Conservation (phyloP, 371 early-diverging fungal species). For the Dinochytrium kinnereticum region DNA sequence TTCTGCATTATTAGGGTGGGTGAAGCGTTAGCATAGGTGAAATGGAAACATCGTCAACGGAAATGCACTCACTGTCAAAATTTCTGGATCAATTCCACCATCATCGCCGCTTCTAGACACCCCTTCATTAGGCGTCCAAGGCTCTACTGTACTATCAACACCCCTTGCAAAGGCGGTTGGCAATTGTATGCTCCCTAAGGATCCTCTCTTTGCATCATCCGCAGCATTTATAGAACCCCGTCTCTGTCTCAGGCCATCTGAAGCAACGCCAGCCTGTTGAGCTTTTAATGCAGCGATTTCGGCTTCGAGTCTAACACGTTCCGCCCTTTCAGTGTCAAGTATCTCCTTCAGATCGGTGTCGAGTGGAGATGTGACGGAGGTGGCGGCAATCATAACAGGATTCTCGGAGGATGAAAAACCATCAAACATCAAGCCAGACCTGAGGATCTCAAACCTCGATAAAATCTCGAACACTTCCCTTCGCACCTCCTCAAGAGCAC, state of each 20-base stretch:
- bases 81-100: constrained; percentile 13
- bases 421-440: constrained; percentile 13
- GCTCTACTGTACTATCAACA: constrained; percentile 14
- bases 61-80: constrained; percentile 27
- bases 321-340: no score
- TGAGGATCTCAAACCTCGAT: not conserved
- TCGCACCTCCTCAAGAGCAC: not conserved
- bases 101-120: constrained; percentile 12
- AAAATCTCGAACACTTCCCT: not conserved
- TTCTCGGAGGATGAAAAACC: not conserved
- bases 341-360: no score
- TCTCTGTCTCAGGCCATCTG: not conserved
- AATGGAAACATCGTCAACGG: not conserved
- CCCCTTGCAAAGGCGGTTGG: not conserved
- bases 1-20: not conserved
- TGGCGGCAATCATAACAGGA: no score
- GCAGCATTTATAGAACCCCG: constrained; percentile 2
- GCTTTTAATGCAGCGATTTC: no score
- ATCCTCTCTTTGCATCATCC: not conserved
- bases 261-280: not conserved
- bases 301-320: no score
- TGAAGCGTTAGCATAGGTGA: not conserved
- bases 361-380: no score
- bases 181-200: not conserved
- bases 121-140: constrained; percentile 26